Evolutionary conservation across 2,329 filamentous ascomycete species (phyloP).

Genomic region (Epichloe sylvatica): DNA sequence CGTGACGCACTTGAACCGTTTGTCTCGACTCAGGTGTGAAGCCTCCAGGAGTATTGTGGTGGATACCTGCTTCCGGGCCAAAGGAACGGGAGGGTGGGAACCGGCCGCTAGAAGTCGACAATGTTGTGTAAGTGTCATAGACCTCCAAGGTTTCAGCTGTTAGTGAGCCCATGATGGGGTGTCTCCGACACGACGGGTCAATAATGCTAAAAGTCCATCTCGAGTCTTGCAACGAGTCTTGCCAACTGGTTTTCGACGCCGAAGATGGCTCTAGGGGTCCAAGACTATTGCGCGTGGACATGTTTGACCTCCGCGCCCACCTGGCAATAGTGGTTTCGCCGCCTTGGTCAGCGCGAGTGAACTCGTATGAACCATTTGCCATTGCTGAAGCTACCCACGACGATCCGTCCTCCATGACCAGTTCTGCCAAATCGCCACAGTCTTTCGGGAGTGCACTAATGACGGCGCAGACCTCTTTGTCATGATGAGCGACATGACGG

Average conservation of each 20-base stretch:
- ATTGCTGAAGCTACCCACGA: constrained; percentile 42
- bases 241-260: constrained; percentile 11
- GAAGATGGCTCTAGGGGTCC: constrained; percentile 9
- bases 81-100: constrained; percentile 31
- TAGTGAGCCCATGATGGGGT: constrained; percentile 61
- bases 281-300: constrained; percentile 8
- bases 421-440: constrained; percentile 43
- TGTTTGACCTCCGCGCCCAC: constrained; percentile 45
- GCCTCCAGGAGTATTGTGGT: constrained; percentile 10
- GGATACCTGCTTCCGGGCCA: constrained; percentile 11
- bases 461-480: constrained; percentile 48
- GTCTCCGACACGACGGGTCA: constrained; percentile 51
- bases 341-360: constrained; percentile 43
- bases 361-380: constrained; percentile 49
- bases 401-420: constrained; percentile 50
- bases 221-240: constrained; percentile 23
- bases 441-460: constrained; percentile 44
- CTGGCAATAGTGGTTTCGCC: constrained; percentile 48
- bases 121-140: constrained; percentile 50
- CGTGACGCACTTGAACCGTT: constrained; percentile 18
- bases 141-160: constrained; percentile 52
- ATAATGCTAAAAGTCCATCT: constrained; percentile 69
- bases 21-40: constrained; percentile 16
- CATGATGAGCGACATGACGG: constrained; percentile 31
- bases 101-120: constrained; percentile 34